phyloP scores from a whole-genome alignment of 2,329 filamentous ascomycete genomes.

The Aotearoamyces nothofagi region DNA sequence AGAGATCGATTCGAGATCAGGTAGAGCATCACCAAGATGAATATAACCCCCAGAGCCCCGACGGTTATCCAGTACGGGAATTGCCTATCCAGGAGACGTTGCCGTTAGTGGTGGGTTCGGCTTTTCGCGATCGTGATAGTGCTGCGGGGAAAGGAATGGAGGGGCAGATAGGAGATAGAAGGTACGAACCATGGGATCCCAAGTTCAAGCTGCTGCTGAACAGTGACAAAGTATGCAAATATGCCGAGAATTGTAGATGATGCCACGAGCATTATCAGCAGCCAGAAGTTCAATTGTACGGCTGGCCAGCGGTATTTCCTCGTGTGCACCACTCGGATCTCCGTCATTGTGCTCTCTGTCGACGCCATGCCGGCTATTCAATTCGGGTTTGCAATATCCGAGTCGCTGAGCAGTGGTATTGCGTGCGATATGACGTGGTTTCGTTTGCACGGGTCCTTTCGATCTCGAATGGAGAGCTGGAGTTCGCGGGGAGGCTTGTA shows the following conservation, averaged over 20 bases:
- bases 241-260: slow-evolving; percentile 44
- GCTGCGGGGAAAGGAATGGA: no score
- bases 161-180: no score
- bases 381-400: no score
- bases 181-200: slow-evolving; percentile 41
- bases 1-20: slow-evolving; percentile 46
- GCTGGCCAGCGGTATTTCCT: slow-evolving; percentile 49
- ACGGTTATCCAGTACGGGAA: slow-evolving; percentile 52
- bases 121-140: no score
- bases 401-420: no score
- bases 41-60: slow-evolving; percentile 42
- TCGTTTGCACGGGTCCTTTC: no score
- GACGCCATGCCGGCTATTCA: no score
- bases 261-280: slow-evolving; percentile 47
- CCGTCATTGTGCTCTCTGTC: no score
- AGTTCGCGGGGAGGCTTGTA: no score
- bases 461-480: no score
- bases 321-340: not conserved
- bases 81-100: slow-evolving; percentile 37
- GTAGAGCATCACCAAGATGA: slow-evolving; percentile 48
- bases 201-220: slow-evolving; percentile 38
- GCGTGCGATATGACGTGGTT: no score
- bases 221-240: slow-evolving; percentile 41
- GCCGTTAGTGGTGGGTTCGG: not conserved
- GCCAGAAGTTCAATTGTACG: slow-evolving; percentile 51